Evolutionary conservation across 2,329 filamentous ascomycete species (phyloP).

Genomic region (Triangularia verruculosa): DNA sequence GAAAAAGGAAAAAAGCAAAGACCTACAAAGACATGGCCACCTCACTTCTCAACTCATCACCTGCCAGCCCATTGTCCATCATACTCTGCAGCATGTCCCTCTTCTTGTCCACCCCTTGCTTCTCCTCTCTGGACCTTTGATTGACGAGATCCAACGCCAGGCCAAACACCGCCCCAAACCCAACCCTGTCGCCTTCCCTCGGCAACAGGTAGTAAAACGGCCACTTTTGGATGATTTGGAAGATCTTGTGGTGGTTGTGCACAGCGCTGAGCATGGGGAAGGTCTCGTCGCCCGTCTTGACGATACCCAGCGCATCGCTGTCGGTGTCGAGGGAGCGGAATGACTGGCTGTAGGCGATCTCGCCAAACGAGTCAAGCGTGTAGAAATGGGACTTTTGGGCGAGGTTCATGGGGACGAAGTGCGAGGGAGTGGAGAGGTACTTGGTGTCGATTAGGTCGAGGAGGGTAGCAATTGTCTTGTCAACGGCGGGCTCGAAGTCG

Average conservation of each 20-base stretch:
- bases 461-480: conserved; percentile 39
- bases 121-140: conserved; percentile 15
- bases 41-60: conserved; percentile 38
- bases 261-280: conserved; percentile 39
- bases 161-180: conserved; percentile 38
- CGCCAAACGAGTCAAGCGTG: conserved; percentile 19
- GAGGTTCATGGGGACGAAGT: conserved; percentile 44
- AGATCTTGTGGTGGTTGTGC: conserved; percentile 38
- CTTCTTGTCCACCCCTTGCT: conserved; percentile 19
- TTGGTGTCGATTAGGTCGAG: conserved; percentile 46
- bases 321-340: conserved; percentile 42
- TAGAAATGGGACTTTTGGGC: conserved; percentile 31
- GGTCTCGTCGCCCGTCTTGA: conserved; percentile 43
- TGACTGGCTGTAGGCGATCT: conserved; percentile 19
- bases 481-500: conserved; percentile 38
- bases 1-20: not conserved
- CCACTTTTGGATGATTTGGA: conserved; percentile 37
- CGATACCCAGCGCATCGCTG: conserved; percentile 45
- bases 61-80: conserved; percentile 37
- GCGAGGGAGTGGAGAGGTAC: conserved; percentile 41
- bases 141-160: not conserved
- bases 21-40: conserved; percentile 40
- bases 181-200: conserved; percentile 36
- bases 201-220: conserved; percentile 37
- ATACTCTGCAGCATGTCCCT: conserved; percentile 42